Percentiles rank a stretch among this genome's conserved stretches.
Conservation (phyloP, 306 rosid genomes). For the Sphenostylis stenocarpa region DNA sequence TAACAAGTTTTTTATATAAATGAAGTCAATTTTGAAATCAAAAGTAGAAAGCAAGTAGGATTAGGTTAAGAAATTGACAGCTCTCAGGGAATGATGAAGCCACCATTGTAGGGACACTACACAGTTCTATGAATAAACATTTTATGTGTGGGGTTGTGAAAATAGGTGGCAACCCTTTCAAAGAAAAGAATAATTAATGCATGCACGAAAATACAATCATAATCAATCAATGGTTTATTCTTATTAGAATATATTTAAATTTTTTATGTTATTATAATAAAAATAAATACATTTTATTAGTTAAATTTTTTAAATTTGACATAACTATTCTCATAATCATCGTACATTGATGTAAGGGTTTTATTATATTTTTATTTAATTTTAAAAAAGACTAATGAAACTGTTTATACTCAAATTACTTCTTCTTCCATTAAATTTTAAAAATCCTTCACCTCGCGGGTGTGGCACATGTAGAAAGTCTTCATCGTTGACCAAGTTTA, state of each 20-base stretch:
- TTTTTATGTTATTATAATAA: not conserved
- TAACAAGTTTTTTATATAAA: too few species aligned
- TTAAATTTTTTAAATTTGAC: not conserved
- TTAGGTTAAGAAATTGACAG: constrained; percentile 35
- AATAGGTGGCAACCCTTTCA: not conserved
- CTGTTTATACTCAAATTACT: not conserved
- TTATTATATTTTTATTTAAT: not conserved
- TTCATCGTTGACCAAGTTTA: too few species aligned
- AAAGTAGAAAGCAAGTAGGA: constrained; percentile 21
- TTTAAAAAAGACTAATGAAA: not conserved
- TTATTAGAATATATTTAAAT: not conserved
- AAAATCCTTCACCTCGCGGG: not conserved
- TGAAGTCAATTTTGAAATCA: not conserved
- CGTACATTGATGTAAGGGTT: not conserved
- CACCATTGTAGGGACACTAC: constrained; percentile 19
- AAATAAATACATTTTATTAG: not conserved
- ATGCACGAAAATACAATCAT: not conserved
- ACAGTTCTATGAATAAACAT: constrained; percentile 9
- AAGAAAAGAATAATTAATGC: not conserved
- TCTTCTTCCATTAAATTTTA: not conserved
- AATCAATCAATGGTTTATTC: not conserved
- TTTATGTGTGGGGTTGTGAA: not conserved
- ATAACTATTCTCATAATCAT: not conserved
- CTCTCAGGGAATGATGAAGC: not conserved
- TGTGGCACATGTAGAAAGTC: not conserved